Evolutionary conservation across 371 early-diverging fungal species (phyloP).

Genomic region (Mortierella sp.): DNA sequence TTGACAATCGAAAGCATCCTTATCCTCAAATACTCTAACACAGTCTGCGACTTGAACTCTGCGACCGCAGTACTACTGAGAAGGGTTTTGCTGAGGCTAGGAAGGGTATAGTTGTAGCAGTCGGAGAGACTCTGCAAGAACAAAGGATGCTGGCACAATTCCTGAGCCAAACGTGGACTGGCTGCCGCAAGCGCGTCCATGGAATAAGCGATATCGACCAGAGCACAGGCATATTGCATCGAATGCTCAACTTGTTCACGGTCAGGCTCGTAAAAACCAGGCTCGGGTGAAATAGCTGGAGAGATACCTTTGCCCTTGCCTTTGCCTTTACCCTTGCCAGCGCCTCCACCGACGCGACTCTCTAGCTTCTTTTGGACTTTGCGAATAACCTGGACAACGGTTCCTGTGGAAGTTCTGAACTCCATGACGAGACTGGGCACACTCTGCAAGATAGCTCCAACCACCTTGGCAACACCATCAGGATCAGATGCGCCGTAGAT

Average conservation of each 20-base stretch:
- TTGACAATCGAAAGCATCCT: constrained; percentile 42
- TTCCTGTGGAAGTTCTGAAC: constrained; percentile 36
- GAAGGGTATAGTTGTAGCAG: constrained; percentile 53
- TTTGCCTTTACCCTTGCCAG: constrained; percentile 47
- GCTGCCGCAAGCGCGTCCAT: constrained; percentile 31
- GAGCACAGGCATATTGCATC: constrained; percentile 29
- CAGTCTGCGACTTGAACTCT: constrained; percentile 12
- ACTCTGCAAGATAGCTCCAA: constrained; percentile 34
- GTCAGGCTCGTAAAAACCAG: constrained; percentile 13
- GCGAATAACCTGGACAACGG: constrained; percentile 53
- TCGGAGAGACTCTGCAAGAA: constrained; percentile 35
- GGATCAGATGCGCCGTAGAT: constrained; percentile 58
- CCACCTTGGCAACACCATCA: constrained; percentile 46
- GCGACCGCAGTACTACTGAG: constrained; percentile 11
- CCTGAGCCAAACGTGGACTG: constrained; percentile 20
- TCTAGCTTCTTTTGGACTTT: constrained; percentile 50
- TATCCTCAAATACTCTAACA: constrained; percentile 21
- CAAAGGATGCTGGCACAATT: constrained; percentile 23
- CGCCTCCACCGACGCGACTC: constrained; percentile 33
- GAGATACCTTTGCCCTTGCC: constrained; percentile 31
- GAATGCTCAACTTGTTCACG: constrained; percentile 29
- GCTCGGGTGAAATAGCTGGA: constrained; percentile 17
- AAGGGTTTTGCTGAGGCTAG: constrained; percentile 27
- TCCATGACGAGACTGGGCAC: constrained; percentile 37
- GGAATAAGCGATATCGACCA: constrained; percentile 32